These are phyloP conservation scores for Pythium apleroticum DNA, from an alignment of 352 stramenopile species.

Conservation along the genomic window DNA sequence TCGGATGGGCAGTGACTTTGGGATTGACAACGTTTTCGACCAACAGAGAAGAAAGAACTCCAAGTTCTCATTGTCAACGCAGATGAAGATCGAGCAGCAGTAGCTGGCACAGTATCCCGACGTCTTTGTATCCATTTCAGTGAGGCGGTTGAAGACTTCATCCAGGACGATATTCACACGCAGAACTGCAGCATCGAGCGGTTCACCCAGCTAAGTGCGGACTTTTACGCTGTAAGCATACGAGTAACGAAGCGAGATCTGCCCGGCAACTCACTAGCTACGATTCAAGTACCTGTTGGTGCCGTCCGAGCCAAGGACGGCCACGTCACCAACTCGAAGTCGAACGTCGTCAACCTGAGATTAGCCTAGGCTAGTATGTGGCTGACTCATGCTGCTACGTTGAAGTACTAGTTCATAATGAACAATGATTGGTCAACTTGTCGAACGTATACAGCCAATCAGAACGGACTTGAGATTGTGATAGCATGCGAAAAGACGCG, in stretches of 20 bases:
- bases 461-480: background rate
- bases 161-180: slow-evolving; percentile 47
- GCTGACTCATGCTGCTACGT: background rate
- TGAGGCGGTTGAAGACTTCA: slow-evolving; percentile 61
- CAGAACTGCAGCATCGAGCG: slow-evolving; percentile 31
- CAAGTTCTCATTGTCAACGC: slow-evolving; percentile 16
- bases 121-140: slow-evolving; percentile 72
- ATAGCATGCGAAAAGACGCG: background rate
- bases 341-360: slow-evolving; percentile 16
- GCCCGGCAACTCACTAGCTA: background rate
- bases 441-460: slow-evolving; percentile 5
- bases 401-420: background rate
- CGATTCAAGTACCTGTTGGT: slow-evolving; percentile 19
- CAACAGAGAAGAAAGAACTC: slow-evolving; percentile 9
- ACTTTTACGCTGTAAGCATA: slow-evolving; percentile 39
- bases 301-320: background rate
- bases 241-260: background rate
- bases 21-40: background rate
- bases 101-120: background rate
- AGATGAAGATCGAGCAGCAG: background rate
- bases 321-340: slow-evolving; percentile 11
- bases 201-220: slow-evolving; percentile 43
- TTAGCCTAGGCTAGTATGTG: slow-evolving; percentile 5
- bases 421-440: background rate
- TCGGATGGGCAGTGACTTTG: too few relatives aligned